phyloP scores from a whole-genome alignment of 352 stramenopile genomes.

The Achlya hypogyna region DNA sequence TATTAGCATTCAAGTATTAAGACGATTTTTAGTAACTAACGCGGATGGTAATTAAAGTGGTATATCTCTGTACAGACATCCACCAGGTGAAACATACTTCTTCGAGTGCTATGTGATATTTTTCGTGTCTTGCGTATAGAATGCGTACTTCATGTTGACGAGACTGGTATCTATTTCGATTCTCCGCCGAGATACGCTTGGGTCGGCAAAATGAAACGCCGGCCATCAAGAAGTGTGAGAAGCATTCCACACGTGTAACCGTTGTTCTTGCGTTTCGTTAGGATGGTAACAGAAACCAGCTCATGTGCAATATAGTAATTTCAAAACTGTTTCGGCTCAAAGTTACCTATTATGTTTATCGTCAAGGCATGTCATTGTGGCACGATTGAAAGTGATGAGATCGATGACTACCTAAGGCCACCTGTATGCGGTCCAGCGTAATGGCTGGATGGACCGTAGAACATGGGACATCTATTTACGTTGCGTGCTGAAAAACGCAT shows the following conservation, averaged over 20 bases:
- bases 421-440: conserved; percentile 5
- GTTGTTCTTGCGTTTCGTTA: not conserved
- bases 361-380: not conserved
- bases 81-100: not conserved
- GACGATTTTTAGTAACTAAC: too few relatives aligned
- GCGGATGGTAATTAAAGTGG: too few relatives aligned
- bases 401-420: not conserved
- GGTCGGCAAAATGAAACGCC: not conserved
- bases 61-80: not conserved
- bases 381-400: conserved; percentile 3
- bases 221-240: not conserved
- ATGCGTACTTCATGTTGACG: not conserved
- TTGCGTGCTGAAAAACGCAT: not conserved
- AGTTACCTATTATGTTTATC: not conserved
- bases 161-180: not conserved
- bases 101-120: not conserved
- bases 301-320: too few relatives aligned
- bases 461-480: not conserved
- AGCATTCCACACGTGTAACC: not conserved
- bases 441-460: conserved; percentile 3
- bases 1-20: too few relatives aligned
- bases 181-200: not conserved
- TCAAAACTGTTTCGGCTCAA: not conserved
- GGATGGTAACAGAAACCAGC: not conserved
- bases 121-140: too few relatives aligned